Percentiles rank a stretch among this genome's conserved stretches.
These are phyloP conservation scores for Coniochaeta ligniaria DNA, from an alignment of 2,329 filamentous ascomycete species.

Conservation along the genomic window DNA sequence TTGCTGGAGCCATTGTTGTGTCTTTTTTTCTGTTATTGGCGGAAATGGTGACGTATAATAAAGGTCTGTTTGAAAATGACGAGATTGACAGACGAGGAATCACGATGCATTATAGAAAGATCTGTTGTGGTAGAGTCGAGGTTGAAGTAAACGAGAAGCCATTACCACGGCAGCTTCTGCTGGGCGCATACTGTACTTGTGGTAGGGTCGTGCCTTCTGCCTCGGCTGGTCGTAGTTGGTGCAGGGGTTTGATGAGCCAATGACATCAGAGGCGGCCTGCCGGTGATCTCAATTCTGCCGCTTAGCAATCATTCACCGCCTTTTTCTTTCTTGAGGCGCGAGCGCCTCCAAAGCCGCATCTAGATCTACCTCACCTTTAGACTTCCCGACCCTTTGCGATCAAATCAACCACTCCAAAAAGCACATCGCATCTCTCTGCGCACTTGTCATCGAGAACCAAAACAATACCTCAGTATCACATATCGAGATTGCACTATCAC, in stretches of 20 bases:
- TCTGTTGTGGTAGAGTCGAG: neutral
- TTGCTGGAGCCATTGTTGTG: neutral
- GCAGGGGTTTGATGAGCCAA: neutral
- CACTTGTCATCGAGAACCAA: neutral
- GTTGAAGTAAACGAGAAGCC: neutral
- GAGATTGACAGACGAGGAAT: neutral
- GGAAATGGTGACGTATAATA: neutral
- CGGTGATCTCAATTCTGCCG: slow-evolving; percentile 6
- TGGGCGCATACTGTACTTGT: neutral
- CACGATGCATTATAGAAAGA: neutral
- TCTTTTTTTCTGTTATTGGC: neutral
- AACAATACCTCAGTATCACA: too few species aligned
- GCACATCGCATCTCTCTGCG: neutral
- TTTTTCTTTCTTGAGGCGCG: slow-evolving; percentile 11
- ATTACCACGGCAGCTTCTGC: neutral
- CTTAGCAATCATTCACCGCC: slow-evolving; percentile 7
- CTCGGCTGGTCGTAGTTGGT: neutral
- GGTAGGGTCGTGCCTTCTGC: neutral
- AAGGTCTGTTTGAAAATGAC: neutral
- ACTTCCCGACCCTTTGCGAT: too few species aligned
- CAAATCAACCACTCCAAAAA: neutral
- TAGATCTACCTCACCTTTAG: too few species aligned
- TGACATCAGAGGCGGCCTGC: neutral
- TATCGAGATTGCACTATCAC: too few species aligned
- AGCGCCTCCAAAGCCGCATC: neutral